Percentiles rank a stretch among this genome's conserved stretches.
phyloP scores from a whole-genome alignment of 768 basidiomycete species.

The Gloeophyllum trabeum region DNA sequence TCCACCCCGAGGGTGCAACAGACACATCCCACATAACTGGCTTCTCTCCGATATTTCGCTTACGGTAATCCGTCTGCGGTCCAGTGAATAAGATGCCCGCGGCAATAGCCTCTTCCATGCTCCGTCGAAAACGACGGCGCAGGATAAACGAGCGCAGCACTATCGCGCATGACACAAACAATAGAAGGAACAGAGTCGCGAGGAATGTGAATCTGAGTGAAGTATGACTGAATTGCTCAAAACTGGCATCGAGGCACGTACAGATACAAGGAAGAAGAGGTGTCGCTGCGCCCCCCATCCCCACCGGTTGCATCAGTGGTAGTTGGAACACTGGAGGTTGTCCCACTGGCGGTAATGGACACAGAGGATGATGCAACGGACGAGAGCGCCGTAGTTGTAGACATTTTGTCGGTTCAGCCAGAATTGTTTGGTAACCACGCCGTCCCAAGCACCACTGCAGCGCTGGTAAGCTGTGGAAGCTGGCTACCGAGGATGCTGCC shows the following conservation, averaged over 20 bases:
- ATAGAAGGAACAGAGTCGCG: slow-evolving; percentile 57
- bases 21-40: slow-evolving; percentile 41
- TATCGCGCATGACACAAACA: slow-evolving; percentile 53
- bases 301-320: not conserved
- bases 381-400: no score
- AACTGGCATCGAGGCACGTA: slow-evolving; percentile 7
- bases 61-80: slow-evolving; percentile 24
- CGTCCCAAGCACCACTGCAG: no score
- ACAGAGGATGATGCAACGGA: no score
- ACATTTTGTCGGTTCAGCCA: no score
- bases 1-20: slow-evolving; percentile 20
- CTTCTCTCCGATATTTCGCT: slow-evolving; percentile 31
- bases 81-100: slow-evolving; percentile 36
- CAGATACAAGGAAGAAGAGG: slow-evolving; percentile 13
- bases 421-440: no score
- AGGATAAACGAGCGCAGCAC: slow-evolving; percentile 52
- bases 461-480: no score
- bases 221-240: not conserved
- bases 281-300: slow-evolving; percentile 1
- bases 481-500: no score
- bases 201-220: slow-evolving; percentile 53
- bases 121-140: slow-evolving; percentile 44
- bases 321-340: not conserved
- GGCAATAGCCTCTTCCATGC: slow-evolving; percentile 40
- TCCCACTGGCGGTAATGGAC: not conserved